Base-by-base conservation (phyloP, 129 eudicot genomes). In the Oenanthe sinensis region DNA sequence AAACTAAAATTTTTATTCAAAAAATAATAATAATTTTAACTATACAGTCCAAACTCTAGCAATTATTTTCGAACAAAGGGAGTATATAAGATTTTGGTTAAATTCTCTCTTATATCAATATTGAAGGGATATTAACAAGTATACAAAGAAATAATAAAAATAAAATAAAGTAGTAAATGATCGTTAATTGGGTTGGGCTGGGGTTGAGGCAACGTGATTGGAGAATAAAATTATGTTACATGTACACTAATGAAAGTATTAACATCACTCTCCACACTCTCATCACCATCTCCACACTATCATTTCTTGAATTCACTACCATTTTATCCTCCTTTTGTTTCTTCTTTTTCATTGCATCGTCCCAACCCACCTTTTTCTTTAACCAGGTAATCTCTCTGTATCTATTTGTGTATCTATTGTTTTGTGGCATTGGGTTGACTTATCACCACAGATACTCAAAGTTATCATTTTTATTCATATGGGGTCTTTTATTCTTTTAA, bases 341-440 rank as follows among this genome's bases (percentile, higher is more conserved):
- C 47, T 70, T 39, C 75, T 6, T 10, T 33, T 39, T 30, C 0
- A 13, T 15, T 43, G 8, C 17, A 17, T 69, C 76, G 13, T 79
- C 76, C 49, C 48, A 45, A 68, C 10, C 12, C 17, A 17, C 49
- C 46, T 20, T 14, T 49, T 12, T 46, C 76, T 79, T 77, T 69
- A 77, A 70, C 76, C 33, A 20, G 46, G 82, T 79, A 70, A 33
- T 70, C 77, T 79, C 82, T 79, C 65, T 28, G 15, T n/a, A 22
- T 67, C 71, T 63, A 10, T 55, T 28, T 77, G 5, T 40, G 10
- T 58, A n/a, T 77, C 17, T 12, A 26, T 37, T 40, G 28, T 15
- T 75, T 49, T 33, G n/a, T 50, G 44, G 22, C 71, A 37, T 58
- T 39, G n/a, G 30, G 42, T 77, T 58, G 80, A 77, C 73, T 28